Base-by-base conservation (phyloP, 2,329 filamentous ascomycete species). In the Colletotrichum sidae region DNA sequence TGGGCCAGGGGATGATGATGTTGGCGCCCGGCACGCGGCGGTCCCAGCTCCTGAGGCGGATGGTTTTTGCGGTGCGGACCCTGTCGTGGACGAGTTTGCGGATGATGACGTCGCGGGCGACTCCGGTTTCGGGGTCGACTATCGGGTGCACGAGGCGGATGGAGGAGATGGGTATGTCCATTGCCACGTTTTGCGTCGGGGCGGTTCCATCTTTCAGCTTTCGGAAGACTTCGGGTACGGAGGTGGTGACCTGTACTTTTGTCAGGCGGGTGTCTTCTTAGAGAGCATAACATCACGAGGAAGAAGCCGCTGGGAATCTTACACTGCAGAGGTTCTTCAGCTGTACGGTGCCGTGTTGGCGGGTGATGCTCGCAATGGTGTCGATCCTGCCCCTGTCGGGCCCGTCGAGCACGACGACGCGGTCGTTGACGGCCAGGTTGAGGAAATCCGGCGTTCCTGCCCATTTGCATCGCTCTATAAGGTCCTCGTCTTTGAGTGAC, bases 321-420 rank as follows among this genome's bases (percentile, higher is more conserved):
- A 94, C 92, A 82, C 85, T 82, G 73, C 91, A 89, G 66, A 89
- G 71, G 33, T 84, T 86, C 67, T 88, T 83, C 47, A 94, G 79
- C n/a, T 79, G 82, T 50, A 93, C 81, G 67, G 85, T 84, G 67
- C 88, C 89, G 50, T 78, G 80, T 10, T 84, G 77, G 5, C 73
- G 67, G 69, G 88, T 79, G 50, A 96, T 81, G 1, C 81, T 76
- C 65, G 76, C 77, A 49, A 98, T 87, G n/a, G 81, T 80, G 55
- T 92, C 92, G 78, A 99, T 96, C 80, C 90, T 92, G 72, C 94
- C 94, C 80, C 90, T 91, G 73, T 96, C 92, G 41, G 85, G 86
- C 8, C 95, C 94, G 67, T 90, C 88, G 58, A 93, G 80, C 64
- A 98, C 80, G 57, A 95, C 92, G 38, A 97, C 94, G 65, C 96